Percentiles rank a stretch among this genome's conserved stretches.
Conservation (phyloP, 2,329 filamentous ascomycete species). For the Arthrobotrys iridis region DNA sequence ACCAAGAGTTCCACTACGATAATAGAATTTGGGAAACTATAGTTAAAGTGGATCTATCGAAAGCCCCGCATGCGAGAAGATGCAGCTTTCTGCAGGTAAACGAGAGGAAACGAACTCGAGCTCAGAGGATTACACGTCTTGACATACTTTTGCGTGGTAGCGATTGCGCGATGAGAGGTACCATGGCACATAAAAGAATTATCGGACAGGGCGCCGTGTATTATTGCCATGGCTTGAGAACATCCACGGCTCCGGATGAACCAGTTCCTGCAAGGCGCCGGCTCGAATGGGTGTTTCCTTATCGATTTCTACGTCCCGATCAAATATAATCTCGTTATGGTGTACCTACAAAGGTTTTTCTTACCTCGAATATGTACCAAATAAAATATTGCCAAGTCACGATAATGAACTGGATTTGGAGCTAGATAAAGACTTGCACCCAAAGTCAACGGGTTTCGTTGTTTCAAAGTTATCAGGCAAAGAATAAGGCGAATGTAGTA, state of each 20-base stretch:
- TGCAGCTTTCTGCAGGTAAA: not conserved
- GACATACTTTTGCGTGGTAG: not conserved
- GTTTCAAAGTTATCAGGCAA: not conserved
- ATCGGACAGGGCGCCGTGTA: not conserved
- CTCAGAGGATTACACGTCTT: not conserved
- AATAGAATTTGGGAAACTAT: not conserved
- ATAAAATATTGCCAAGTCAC: slow-evolving; percentile 10
- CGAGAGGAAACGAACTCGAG: slow-evolving; percentile 5
- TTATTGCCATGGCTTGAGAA: not conserved
- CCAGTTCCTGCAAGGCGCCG: not conserved
- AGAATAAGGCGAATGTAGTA: not conserved
- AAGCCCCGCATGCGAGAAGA: not conserved
- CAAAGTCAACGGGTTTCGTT: too few relatives aligned
- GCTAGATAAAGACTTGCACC: too few relatives aligned
- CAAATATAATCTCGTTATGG: not conserved
- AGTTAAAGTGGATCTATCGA: not conserved
- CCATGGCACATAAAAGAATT: too few relatives aligned
- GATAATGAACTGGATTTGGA: not conserved
- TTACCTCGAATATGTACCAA: not conserved
- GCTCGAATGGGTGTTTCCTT: not conserved
- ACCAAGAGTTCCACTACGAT: not conserved
- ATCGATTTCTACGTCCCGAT: not conserved
- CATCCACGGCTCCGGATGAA: slow-evolving; percentile 2
- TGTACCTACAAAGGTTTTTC: not conserved
- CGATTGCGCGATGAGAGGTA: not conserved